Percentiles rank a stretch among this genome's conserved stretches.
Conservation (phyloP, 257 asterid genomes). For the Euphrasia confusa region DNA sequence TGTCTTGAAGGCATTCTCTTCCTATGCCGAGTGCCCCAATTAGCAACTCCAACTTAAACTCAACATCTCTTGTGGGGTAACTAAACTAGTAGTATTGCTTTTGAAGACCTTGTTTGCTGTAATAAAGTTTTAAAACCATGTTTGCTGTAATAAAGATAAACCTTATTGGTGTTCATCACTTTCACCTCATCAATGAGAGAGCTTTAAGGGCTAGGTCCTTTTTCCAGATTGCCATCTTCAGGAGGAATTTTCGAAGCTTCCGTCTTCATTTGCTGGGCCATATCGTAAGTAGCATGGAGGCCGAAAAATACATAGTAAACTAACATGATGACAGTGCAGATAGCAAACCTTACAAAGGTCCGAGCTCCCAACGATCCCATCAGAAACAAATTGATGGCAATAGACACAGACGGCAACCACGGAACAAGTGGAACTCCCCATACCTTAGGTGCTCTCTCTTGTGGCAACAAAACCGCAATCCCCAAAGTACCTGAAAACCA, state of each 20-base stretch:
- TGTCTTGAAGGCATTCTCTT: slow-evolving; percentile 31
- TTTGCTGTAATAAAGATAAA: too few relatives aligned
- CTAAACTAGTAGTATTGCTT: not conserved
- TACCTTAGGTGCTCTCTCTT: slow-evolving; percentile 37
- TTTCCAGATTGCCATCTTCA: slow-evolving; percentile 15
- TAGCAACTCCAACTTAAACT: slow-evolving; percentile 26
- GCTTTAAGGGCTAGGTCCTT: slow-evolving; percentile 16
- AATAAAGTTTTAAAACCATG: not conserved
- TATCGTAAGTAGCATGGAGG: slow-evolving; percentile 55
- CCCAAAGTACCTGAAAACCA: slow-evolving; percentile 50
- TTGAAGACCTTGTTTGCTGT: not conserved
- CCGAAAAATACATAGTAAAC: slow-evolving; percentile 46
- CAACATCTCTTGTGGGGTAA: not conserved
- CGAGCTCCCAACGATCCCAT: slow-evolving; percentile 54
- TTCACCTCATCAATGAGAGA: not conserved
- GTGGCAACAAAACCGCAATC: slow-evolving; percentile 41
- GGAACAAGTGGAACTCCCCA: slow-evolving; percentile 72
- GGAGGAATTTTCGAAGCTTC: slow-evolving; percentile 17
- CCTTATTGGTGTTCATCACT: too few relatives aligned
- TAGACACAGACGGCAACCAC: slow-evolving; percentile 58
- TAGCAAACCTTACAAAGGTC: slow-evolving; percentile 43
- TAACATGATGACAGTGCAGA: slow-evolving; percentile 44
- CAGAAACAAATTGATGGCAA: slow-evolving; percentile 53
- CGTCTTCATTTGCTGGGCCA: slow-evolving; percentile 39
- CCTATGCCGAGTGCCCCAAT: slow-evolving; percentile 25